phyloP scores from a whole-genome alignment of 2,329 filamentous ascomycete species.

The Trichoderma brevicompactum region DNA sequence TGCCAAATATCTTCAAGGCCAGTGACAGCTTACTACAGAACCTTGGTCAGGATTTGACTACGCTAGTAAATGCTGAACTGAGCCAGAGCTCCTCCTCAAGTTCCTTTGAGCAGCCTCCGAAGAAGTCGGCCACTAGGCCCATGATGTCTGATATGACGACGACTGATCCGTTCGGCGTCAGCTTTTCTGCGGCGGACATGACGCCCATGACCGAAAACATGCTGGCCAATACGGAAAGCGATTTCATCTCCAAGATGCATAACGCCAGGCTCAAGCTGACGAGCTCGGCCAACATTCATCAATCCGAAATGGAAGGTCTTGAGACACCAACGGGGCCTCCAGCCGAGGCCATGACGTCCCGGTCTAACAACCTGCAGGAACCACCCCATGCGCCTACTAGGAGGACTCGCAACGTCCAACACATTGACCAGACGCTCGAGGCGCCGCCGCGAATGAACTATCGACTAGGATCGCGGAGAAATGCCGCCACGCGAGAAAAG shows the following conservation, averaged over 20 bases:
- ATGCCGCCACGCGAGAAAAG: conserved; percentile 44
- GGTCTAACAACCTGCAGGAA: conserved; percentile 44
- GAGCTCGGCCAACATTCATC: conserved; percentile 43
- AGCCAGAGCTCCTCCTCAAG: conserved; percentile 43
- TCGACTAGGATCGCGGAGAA: conserved; percentile 52
- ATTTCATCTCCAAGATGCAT: conserved; percentile 61
- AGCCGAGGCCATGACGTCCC: conserved; percentile 35
- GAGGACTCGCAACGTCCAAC: conserved; percentile 59
- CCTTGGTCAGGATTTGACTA: conserved; percentile 46
- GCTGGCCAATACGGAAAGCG: conserved; percentile 53
- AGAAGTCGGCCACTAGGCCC: conserved; percentile 48
- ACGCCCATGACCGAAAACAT: conserved; percentile 48
- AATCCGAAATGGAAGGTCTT: conserved; percentile 56
- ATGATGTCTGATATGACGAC: conserved; percentile 44
- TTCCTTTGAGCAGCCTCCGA: conserved; percentile 41
- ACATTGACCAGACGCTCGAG: conserved; percentile 58
- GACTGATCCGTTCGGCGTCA: conserved; percentile 58
- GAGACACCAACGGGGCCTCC: conserved; percentile 60
- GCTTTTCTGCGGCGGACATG: conserved; percentile 47
- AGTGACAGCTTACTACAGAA: conserved; percentile 59
- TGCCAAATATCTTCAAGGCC: conserved; percentile 84
- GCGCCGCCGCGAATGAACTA: conserved; percentile 69
- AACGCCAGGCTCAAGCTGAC: conserved; percentile 55
- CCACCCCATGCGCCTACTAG: conserved; percentile 57
- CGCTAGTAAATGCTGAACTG: conserved; percentile 41